Conservation (phyloP, 352 stramenopile species). For the Globisporangium camurandrum region DNA sequence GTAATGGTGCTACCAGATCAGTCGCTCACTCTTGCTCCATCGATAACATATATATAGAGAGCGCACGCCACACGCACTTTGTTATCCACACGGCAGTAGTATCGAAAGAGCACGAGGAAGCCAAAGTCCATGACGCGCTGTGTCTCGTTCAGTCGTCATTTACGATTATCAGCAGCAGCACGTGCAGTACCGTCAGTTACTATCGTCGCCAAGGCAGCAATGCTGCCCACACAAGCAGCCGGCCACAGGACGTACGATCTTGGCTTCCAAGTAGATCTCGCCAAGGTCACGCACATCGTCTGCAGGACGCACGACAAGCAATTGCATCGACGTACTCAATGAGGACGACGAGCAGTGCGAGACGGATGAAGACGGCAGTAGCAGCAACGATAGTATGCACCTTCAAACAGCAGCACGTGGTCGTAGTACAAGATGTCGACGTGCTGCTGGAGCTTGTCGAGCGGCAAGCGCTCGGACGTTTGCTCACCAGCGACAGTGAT, state of each 20-base stretch:
- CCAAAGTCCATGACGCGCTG: conserved; percentile 61
- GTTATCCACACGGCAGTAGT: conserved; percentile 51
- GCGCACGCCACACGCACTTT: conserved; percentile 23
- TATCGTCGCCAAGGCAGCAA: too few relatives aligned
- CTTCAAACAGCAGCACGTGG: conserved; percentile 52
- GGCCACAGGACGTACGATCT: conserved; percentile 24
- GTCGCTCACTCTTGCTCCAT: too few relatives aligned
- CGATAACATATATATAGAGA: neutral
- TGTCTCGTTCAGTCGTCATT: too few relatives aligned
- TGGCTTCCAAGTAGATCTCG: conserved; percentile 53
- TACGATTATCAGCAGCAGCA: neutral
- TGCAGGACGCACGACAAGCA: conserved; percentile 6
- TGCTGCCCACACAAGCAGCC: neutral
- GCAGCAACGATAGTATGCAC: too few relatives aligned
- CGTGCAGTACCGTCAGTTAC: neutral
- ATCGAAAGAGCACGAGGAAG: conserved; percentile 54
- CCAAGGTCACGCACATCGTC: conserved; percentile 59
- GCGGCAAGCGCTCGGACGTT: conserved; percentile 30
- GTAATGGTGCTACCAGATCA: too few relatives aligned
- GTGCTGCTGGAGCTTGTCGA: conserved; percentile 46
- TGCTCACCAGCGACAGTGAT: conserved; percentile 4
- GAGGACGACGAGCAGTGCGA: neutral
- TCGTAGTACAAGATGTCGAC: conserved; percentile 55
- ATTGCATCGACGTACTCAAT: neutral
- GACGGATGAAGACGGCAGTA: too few relatives aligned